These are phyloP conservation scores for Bocquillonia castaneifolia DNA, from an alignment of 441 rosid species.

Conservation along the genomic window DNA sequence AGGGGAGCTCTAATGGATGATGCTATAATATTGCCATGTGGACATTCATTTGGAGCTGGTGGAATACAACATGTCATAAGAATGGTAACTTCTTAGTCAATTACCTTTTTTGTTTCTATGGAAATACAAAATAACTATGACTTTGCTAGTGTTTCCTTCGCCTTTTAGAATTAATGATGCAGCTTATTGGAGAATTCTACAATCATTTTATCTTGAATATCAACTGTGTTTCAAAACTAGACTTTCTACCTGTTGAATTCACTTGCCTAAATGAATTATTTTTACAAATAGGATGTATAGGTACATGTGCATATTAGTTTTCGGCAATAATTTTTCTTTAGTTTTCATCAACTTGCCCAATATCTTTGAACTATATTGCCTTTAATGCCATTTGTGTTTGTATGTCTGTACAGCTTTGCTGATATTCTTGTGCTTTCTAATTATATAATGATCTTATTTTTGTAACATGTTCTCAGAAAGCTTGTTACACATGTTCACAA, in stretches of 20 bases:
- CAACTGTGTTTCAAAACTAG: background rate
- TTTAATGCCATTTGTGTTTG: background rate
- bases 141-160: background rate
- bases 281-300: background rate
- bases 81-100: constrained; percentile 41
- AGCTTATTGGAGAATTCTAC: background rate
- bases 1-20: constrained; percentile 87
- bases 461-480: constrained; percentile 50
- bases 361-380: constrained; percentile 3
- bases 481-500: constrained; percentile 66
- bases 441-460: constrained; percentile 20
- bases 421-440: background rate
- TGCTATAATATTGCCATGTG: constrained; percentile 84
- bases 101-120: background rate
- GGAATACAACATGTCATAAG: constrained; percentile 58
- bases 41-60: constrained; percentile 79
- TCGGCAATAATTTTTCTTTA: background rate
- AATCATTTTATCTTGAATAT: background rate
- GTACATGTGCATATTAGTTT: background rate
- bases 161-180: background rate
- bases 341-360: background rate
- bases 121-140: background rate
- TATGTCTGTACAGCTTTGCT: background rate
- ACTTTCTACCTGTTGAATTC: background rate
- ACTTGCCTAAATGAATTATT: background rate